phyloP scores from a whole-genome alignment of 108 stramenopile genomes.

The Nitzschia inconspicua region DNA sequence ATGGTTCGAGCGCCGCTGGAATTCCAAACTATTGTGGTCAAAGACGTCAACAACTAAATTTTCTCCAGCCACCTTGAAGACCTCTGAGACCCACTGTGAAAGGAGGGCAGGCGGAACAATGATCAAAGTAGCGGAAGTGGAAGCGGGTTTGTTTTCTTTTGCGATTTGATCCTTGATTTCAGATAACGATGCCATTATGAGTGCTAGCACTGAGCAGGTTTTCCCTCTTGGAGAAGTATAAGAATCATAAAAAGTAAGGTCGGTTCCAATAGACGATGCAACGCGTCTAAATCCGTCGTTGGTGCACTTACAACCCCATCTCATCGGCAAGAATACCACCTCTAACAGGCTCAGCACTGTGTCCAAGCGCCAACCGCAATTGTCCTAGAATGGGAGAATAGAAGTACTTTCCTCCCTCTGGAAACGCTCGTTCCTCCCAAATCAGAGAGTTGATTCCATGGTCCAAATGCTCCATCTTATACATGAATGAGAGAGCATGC shows the following conservation, averaged over 20 bases:
- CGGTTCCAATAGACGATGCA: neutral
- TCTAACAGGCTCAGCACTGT: neutral
- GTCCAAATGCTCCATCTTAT: constrained; percentile 50
- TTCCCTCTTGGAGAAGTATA: constrained; percentile 54
- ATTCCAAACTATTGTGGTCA: neutral
- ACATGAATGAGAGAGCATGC: constrained; percentile 78
- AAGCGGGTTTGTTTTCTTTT: neutral
- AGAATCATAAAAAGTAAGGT: neutral
- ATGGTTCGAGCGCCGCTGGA: neutral
- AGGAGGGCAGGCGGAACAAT: constrained; percentile 71
- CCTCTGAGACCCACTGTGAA: constrained; percentile 64
- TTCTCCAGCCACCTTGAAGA: constrained; percentile 33
- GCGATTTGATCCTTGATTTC: constrained; percentile 7
- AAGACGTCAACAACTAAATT: constrained; percentile 16
- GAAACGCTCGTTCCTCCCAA: constrained; percentile 64
- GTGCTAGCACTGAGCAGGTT: constrained; percentile 42
- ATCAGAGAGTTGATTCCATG: constrained; percentile 66
- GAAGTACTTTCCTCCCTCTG: constrained; percentile 62
- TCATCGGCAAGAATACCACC: constrained; percentile 45
- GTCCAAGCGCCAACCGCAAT: constrained; percentile 28
- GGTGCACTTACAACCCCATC: constrained; percentile 13
- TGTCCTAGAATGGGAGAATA: constrained; percentile 74
- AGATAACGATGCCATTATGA: constrained; percentile 31
- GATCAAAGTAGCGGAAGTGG: constrained; percentile 60
- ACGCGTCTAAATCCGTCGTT: neutral